Evolutionary conservation across 2,329 filamentous ascomycete species (phyloP), one percentile per base, ranked within the genome.

Genomic region (Stachybotrys elegans): DNA sequence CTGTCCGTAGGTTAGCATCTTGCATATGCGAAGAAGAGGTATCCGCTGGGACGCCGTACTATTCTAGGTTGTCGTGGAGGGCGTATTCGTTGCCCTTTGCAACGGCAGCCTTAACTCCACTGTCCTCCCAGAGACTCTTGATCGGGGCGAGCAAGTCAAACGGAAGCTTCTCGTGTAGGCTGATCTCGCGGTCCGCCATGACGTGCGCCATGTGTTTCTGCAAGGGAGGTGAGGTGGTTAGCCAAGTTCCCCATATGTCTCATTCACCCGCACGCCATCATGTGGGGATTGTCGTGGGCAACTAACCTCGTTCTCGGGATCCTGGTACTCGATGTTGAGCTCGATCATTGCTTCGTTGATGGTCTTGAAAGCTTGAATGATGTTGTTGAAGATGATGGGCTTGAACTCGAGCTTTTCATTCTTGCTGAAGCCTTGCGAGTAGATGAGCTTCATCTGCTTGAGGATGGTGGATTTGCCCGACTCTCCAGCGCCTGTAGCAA

Each of bases 391-490:
- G 54, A 97, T 91, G 58, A 96, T 91, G 14, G 90, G 87, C 56
- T 93, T 90, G 78, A 89, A 95, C 73, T 96, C 89, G 52, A 94
- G 82, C 65, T 90, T 88, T 66, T 97, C 93, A 51, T 81, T 83
- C 58, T 88, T 86, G 59, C 83, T 88, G 71, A 97, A 97, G 41
- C 93, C 92, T 65, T 90, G 84, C 13, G 89, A 83, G 65, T 97
- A 93, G 57, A 98, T 96, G 67, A 98, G 83, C 66, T 92, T 92
- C 93, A 98, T 97, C 75, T 97, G 92, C 73, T 97, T 97, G 53
- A 97, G 80, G 47, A 97, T 91, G 2, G 92, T 97, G 8, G 92
- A 96, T 70, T 97, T 97, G 53, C 92, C 67, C 37, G 67, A 68
- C 87, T 97, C 92, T 61, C 92, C 92, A 57, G 92, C 92, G 66